phyloP scores from a whole-genome alignment of 768 basidiomycete genomes.

The Tephrocybe sp. region DNA sequence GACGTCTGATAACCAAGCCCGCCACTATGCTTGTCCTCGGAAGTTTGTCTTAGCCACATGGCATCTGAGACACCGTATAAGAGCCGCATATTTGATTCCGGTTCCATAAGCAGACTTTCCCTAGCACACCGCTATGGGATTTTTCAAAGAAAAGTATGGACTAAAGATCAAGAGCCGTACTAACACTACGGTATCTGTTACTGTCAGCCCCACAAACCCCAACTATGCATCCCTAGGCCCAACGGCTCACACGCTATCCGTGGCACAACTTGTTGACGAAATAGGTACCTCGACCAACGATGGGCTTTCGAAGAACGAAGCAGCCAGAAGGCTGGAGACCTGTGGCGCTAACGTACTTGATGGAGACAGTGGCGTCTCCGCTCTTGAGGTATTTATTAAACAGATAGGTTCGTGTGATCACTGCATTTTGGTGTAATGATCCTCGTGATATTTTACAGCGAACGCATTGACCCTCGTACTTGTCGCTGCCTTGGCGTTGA shows the following conservation, averaged over 20 bases:
- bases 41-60: not conserved
- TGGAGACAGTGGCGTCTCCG: conserved; percentile 34
- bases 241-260: conserved; percentile 31
- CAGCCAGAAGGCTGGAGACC: conserved; percentile 28
- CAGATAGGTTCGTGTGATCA: conserved; percentile 30
- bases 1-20: no score
- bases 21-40: not conserved
- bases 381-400: conserved; percentile 30
- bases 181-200: conserved; percentile 32
- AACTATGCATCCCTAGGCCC: conserved; percentile 29
- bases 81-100: not conserved
- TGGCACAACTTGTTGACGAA: conserved; percentile 29
- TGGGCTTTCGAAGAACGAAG: conserved; percentile 37
- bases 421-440: not conserved
- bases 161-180: conserved; percentile 28
- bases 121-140: conserved; percentile 5
- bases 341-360: conserved; percentile 35
- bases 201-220: conserved; percentile 30
- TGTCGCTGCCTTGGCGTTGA: conserved; percentile 44
- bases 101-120: not conserved
- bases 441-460: conserved; percentile 21
- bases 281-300: conserved; percentile 31
- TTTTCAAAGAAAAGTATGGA: conserved; percentile 14
- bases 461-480: conserved; percentile 41
- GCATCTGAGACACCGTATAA: conserved; percentile 11